phyloP scores from a whole-genome alignment of 371 early-diverging fungal genomes.

The Mucor plumbeus region DNA sequence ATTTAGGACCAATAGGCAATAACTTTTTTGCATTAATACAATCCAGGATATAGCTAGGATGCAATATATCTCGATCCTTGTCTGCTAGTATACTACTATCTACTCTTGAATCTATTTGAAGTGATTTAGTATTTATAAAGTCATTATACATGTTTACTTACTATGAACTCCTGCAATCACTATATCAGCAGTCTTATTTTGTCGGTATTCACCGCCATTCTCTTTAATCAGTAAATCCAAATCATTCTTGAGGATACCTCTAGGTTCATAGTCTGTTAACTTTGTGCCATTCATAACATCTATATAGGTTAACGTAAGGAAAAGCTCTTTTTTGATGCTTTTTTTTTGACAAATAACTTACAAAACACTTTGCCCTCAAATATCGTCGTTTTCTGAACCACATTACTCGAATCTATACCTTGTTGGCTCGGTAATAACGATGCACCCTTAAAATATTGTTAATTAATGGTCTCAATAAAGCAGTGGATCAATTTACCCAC shows the following conservation, averaged over 20 bases:
- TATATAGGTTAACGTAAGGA: conserved; percentile 4
- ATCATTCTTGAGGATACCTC: conserved; percentile 43
- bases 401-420: conserved; percentile 50
- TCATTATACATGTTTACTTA: conserved; percentile 18
- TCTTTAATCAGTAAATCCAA: conserved; percentile 63
- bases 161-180: conserved; percentile 59
- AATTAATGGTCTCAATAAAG: background rate
- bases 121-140: background rate
- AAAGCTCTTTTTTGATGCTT: background rate
- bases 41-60: conserved; percentile 61
- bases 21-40: conserved; percentile 56
- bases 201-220: conserved; percentile 69
- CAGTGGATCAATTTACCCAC: background rate
- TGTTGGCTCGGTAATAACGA: conserved; percentile 40
- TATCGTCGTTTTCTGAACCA: conserved; percentile 47
- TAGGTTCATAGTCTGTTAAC: background rate
- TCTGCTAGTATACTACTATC: conserved; percentile 50
- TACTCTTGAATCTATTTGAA: conserved; percentile 47
- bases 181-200: conserved; percentile 36
- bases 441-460: background rate
- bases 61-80: conserved; percentile 57
- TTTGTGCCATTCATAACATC: conserved; percentile 43
- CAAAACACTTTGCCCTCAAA: conserved; percentile 69
- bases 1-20: conserved; percentile 65
- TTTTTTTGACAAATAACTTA: conserved; percentile 17